Conservation (phyloP, 2,329 filamentous ascomycete species). For the Huntiella bhutanensis region DNA sequence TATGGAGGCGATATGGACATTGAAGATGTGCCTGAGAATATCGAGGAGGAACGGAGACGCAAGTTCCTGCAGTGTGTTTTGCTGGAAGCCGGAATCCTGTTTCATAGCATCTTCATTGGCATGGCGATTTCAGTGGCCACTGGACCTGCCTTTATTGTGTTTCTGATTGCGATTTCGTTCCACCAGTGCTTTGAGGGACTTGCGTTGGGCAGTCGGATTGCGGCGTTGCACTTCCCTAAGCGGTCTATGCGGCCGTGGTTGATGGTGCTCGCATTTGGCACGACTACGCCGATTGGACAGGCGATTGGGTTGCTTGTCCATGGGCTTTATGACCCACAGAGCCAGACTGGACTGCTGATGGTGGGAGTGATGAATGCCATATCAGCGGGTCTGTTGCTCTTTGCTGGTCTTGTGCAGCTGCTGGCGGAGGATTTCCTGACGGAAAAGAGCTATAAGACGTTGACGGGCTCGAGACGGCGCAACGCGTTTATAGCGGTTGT, state of each 20-base stretch:
- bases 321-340: slow-evolving; percentile 61
- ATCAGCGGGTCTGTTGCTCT: slow-evolving; percentile 60
- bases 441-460: slow-evolving; percentile 51
- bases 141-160: slow-evolving; percentile 59
- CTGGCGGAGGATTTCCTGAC: slow-evolving; percentile 68
- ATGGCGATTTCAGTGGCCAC: slow-evolving; percentile 73
- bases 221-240: slow-evolving; percentile 59
- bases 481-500: slow-evolving; percentile 46
- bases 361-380: slow-evolving; percentile 81
- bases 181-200: slow-evolving; percentile 82
- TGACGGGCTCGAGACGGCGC: slow-evolving; percentile 41
- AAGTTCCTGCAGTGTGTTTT: slow-evolving; percentile 60
- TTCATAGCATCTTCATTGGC: slow-evolving; percentile 72
- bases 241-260: slow-evolving; percentile 62
- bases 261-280: slow-evolving; percentile 60
- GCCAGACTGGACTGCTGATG: slow-evolving; percentile 56
- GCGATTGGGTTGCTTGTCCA: slow-evolving; percentile 64
- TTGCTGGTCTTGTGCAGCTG: slow-evolving; percentile 68
- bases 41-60: slow-evolving; percentile 40
- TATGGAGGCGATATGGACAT: slow-evolving; percentile 12
- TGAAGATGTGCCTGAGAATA: slow-evolving; percentile 8
- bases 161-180: slow-evolving; percentile 63
- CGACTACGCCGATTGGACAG: slow-evolving; percentile 65
- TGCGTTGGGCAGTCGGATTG: slow-evolving; percentile 64
- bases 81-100: slow-evolving; percentile 66